Evolutionary conservation across 345 rosid species (phyloP), one percentile per base, ranked within the genome.

Genomic region (Eucalyptus lansdowneana): DNA sequence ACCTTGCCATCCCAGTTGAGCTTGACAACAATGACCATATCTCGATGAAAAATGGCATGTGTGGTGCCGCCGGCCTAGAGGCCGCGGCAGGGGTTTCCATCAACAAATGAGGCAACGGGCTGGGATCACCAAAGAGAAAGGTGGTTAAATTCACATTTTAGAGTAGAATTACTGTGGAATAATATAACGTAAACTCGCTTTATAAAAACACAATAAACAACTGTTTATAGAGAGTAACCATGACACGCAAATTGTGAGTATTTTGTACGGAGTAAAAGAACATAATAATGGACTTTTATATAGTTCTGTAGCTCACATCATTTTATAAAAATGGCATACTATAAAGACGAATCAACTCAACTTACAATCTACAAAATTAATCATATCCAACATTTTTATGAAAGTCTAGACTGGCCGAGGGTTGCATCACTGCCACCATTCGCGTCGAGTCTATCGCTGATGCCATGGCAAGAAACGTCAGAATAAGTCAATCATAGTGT

Each of bases 161-260:
- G 4, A 27, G 69, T 6, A 60, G 69, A 60, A 60, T 5, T 60
- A 13, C n/a, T 13, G 9, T 60, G 14, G 69, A 60, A 60, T 6
- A 60, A 60, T 60, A 60, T 27, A 60, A 27, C 5, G 15, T 60
- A 27, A 60, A 27, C n/a, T 60, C 16, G n/a, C 7, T 1, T 60
- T 60, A 12, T 60, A 27, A 13, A 60, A 27, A 6, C 69, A 27
- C 31, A 25, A 6, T 27, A 60, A 12, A 25, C 69, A 60, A 60
- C 2, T 62, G 3, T 53, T 14, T 65, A 0, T 0, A 60, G 14
- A 56, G 62, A 56, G 17, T 50, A 50, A 56, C 62, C 2, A 22
- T 22, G 6, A 56, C 60, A 22, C 3, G 27, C 4, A 27, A 1
- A 60, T 58, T 2, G n/a, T 0, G 69, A 60, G 8, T 27, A 11